phyloP scores from a whole-genome alignment of 345 rosid species.

The Sapria himalayana region DNA sequence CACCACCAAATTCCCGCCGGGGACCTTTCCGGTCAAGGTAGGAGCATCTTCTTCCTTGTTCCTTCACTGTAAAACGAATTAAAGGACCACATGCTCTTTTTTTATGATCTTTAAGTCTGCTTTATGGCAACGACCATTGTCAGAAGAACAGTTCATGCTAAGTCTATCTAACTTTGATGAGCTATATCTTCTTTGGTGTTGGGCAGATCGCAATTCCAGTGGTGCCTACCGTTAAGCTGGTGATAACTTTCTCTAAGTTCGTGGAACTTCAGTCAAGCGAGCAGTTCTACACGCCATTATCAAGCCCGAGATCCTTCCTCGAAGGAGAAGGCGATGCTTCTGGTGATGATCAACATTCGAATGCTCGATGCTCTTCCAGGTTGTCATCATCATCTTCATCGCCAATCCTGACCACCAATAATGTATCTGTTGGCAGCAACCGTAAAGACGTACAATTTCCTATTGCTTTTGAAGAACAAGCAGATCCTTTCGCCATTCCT shows the following conservation, averaged over 20 bases:
- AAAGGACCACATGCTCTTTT: no score
- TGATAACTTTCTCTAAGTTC: constrained; percentile 85
- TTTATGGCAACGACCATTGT: no score
- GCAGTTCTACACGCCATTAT: constrained; percentile 73
- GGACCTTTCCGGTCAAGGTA: constrained; percentile 95
- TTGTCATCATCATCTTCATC: constrained; percentile 19
- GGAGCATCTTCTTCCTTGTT: no score
- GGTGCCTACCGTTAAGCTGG: constrained; percentile 88
- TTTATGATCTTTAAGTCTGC: no score
- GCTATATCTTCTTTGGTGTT: constrained; percentile 1
- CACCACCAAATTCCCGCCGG: constrained; percentile 92
- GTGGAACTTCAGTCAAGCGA: constrained; percentile 60
- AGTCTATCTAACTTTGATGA: background rate
- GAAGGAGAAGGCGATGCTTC: constrained; percentile 10
- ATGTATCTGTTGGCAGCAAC: constrained; percentile 25
- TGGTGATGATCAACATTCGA: constrained; percentile 23
- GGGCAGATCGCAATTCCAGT: constrained; percentile 92
- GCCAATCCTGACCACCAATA: background rate
- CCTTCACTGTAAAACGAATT: no score
- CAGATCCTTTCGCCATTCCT: constrained; percentile 74
- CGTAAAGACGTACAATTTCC: constrained; percentile 8
- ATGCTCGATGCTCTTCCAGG: constrained; percentile 11
- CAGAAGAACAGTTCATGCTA: no score
- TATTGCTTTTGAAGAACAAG: constrained; percentile 8
- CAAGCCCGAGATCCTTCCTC: constrained; percentile 46